phyloP scores from a whole-genome alignment of 345 rosid genomes.

The Litchi chinensis region DNA sequence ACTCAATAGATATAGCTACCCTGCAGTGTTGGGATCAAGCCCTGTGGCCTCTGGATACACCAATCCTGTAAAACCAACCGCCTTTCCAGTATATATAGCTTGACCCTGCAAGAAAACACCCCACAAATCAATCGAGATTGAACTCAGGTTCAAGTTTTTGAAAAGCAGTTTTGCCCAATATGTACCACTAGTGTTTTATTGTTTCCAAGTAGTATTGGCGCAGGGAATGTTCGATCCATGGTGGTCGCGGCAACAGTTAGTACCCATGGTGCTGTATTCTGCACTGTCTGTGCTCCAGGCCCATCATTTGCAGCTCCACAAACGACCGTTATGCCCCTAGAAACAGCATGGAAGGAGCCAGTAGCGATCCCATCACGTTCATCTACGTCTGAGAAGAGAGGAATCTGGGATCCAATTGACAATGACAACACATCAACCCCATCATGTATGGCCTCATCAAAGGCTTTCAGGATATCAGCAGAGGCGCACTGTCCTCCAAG shows the following conservation, averaged over 20 bases:
- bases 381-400: slow-evolving; percentile 45
- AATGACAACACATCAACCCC: slow-evolving; percentile 44
- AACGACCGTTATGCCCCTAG: slow-evolving; percentile 55
- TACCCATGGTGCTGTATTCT: slow-evolving; percentile 60
- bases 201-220: slow-evolving; percentile 50
- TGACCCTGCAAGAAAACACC: slow-evolving; percentile 47
- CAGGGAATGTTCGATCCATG: slow-evolving; percentile 47
- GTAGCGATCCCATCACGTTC: slow-evolving; percentile 44
- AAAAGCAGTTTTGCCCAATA: background rate
- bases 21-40: slow-evolving; percentile 36
- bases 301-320: slow-evolving; percentile 56
- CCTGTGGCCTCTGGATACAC: slow-evolving; percentile 42
- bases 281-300: slow-evolving; percentile 35
- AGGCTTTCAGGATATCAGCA: slow-evolving; percentile 54
- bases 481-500: slow-evolving; percentile 36
- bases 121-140: background rate
- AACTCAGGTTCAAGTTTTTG: background rate
- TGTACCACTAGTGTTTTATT: slow-evolving; percentile 29
- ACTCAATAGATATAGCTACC: slow-evolving; percentile 26
- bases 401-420: slow-evolving; percentile 33
- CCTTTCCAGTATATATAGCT: slow-evolving; percentile 45
- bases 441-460: slow-evolving; percentile 54
- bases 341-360: slow-evolving; percentile 57
- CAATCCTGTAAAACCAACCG: slow-evolving; percentile 42
- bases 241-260: slow-evolving; percentile 60